Conservation (phyloP, 257 asterid genomes). For the Solanum ossicruentum region DNA sequence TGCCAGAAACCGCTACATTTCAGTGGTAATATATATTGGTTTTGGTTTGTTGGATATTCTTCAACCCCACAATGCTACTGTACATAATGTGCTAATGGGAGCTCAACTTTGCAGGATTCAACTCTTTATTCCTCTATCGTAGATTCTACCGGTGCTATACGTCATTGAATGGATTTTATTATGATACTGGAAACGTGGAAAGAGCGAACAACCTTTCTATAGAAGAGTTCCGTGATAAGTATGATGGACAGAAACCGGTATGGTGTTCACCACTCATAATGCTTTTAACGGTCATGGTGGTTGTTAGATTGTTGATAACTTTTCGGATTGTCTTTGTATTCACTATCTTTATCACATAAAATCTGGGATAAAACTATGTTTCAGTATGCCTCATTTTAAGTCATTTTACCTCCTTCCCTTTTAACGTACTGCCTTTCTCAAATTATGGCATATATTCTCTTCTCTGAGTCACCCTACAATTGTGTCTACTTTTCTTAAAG, state of each 20-base stretch:
- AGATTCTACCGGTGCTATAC: conserved; percentile 86
- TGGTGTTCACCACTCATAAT: conserved; percentile 1
- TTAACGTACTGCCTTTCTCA: background rate
- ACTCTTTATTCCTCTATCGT: conserved; percentile 70
- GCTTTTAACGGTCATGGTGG: background rate
- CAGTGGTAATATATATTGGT: conserved; percentile 39
- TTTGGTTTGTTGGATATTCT: background rate
- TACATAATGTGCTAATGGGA: conserved; percentile 9
- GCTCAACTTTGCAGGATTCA: conserved; percentile 55
- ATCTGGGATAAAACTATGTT: background rate
- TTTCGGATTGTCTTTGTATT: background rate
- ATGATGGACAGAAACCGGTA: conserved; percentile 83
- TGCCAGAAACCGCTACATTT: conserved; percentile 36
- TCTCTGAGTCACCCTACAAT: background rate
- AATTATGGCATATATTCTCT: background rate
- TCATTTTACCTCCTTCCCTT: background rate
- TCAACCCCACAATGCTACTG: background rate
- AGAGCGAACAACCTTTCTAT: conserved; percentile 48
- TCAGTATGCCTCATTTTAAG: background rate
- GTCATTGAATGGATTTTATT: conserved; percentile 66
- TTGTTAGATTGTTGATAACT: background rate
- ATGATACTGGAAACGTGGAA: conserved; percentile 74
- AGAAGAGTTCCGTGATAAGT: conserved; percentile 47
- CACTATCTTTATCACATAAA: background rate
- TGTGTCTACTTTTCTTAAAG: background rate